phyloP scores from a whole-genome alignment of 2,329 filamentous ascomycete genomes.

The Akanthomyces lecanii region DNA sequence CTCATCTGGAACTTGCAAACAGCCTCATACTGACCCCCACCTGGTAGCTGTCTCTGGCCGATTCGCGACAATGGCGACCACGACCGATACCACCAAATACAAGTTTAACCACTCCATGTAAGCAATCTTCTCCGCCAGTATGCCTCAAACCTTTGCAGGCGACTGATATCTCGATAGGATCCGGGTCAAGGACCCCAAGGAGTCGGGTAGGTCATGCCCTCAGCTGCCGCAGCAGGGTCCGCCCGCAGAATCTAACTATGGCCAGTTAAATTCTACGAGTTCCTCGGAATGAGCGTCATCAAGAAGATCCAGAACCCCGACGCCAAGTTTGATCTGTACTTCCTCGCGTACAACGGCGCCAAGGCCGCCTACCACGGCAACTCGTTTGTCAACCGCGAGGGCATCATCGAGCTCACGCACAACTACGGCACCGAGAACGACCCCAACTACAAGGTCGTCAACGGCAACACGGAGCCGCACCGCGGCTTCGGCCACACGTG shows the following conservation, averaged over 20 bases:
- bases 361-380: conserved; percentile 69
- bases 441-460: conserved; percentile 72
- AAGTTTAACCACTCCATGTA: conserved; percentile 88
- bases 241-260: conserved; percentile 8
- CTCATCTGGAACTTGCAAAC: background rate
- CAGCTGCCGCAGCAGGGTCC: conserved; percentile 2
- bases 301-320: conserved; percentile 79
- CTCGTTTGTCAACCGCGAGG: conserved; percentile 75
- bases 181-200: conserved; percentile 89
- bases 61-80: conserved; percentile 56
- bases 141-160: background rate
- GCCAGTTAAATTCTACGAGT: conserved; percentile 85
- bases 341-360: conserved; percentile 81
- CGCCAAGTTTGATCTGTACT: conserved; percentile 92
- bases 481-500: conserved; percentile 84
- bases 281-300: conserved; percentile 81
- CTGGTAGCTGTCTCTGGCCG: conserved; percentile 17
- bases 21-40: background rate
- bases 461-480: conserved; percentile 86
- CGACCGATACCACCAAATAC: conserved; percentile 72
- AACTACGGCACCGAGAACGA: conserved; percentile 89
- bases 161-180: conserved; percentile 54
- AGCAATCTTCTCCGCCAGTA: conserved; percentile 23
- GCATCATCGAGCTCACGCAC: conserved; percentile 79
- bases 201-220: conserved; percentile 51